phyloP scores from a whole-genome alignment of 345 rosid species.

The Citrus australasica region DNA sequence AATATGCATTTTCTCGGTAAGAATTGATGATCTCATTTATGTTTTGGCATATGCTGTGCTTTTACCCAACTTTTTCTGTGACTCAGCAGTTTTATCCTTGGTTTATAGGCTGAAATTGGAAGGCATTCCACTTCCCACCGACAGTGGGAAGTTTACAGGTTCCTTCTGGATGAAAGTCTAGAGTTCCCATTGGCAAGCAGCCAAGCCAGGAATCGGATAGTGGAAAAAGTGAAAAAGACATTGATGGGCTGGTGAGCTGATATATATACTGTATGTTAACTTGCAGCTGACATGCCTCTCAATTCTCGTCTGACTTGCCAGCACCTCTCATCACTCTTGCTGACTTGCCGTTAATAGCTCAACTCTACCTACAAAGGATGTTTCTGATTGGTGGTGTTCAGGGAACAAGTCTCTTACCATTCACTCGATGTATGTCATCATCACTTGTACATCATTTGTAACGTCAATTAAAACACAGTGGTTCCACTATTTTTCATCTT shows the following conservation, averaged over 20 bases:
- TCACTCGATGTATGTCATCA: neutral
- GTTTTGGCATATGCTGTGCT: neutral
- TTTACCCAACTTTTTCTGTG: neutral
- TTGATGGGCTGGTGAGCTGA: constrained; percentile 67
- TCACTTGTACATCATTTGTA: too few relatives aligned
- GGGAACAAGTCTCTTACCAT: neutral
- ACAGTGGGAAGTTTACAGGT: constrained; percentile 81
- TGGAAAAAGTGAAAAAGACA: constrained; percentile 52
- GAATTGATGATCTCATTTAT: neutral
- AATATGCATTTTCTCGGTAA: constrained; percentile 69
- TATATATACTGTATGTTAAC: neutral
- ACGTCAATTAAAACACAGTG: too few relatives aligned
- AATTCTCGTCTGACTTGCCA: neutral
- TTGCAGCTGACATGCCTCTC: neutral
- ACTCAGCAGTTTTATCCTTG: neutral
- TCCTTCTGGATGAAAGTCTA: constrained; percentile 57
- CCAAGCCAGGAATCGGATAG: constrained; percentile 48
- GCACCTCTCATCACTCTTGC: neutral
- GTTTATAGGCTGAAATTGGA: constrained; percentile 64
- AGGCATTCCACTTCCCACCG: constrained; percentile 48
- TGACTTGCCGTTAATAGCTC: neutral
- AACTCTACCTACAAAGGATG: neutral
- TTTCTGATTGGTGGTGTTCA: neutral
- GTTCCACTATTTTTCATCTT: too few relatives aligned
- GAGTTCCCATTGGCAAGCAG: constrained; percentile 49